Base-by-base conservation (phyloP, 1,284 basidiomycete species). In the Albatrellus sp. region DNA sequence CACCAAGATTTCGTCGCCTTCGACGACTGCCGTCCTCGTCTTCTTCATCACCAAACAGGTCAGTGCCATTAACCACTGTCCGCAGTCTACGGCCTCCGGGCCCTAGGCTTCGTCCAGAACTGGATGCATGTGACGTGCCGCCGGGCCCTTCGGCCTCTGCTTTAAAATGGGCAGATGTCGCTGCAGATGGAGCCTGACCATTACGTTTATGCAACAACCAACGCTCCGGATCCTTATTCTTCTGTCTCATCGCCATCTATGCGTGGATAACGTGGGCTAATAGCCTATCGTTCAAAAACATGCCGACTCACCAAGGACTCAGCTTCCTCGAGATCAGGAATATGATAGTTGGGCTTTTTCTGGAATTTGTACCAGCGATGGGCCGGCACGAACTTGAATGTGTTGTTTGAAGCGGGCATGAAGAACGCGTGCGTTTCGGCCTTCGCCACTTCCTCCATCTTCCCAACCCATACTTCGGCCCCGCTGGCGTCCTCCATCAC, bases 331-430 rank as follows among this genome's bases (percentile, higher is more conserved):
- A 75, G 56, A 42, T 72, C 73, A 37, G 83, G 77, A 30, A 86
- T 68, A 52, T 75, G 69, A 55, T 87, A 77, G 49, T 78, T 80
- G 37, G 83, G 72, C 54, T 78, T 80, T 67, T 86, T 88, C 63
- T 85, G 83, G 57, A 91, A 90, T 61, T 88, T 88, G 68, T 91
- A 92, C 82, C 85, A 91, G 40, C 89, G 72, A 58, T 89, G 77
- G 3, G 84, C 79, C 14, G 88, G 82, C 7, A 91, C 80, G 61
- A 91, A 90, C 57, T 84, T 80, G 70, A 91, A 91, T 30, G 79
- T 70, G 47, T 82, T 72, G 55, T 78, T 75, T 41, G 75, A 72
- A 12, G 80, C 75, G 34, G 82, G 83, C 81, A 86, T 84, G 55
- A 68, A 65, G 60, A 67, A 61, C 35, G 58, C 65, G 42, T 64